Conservation (phyloP, 345 rosid genomes). For the Rubroshorea leprosula region DNA sequence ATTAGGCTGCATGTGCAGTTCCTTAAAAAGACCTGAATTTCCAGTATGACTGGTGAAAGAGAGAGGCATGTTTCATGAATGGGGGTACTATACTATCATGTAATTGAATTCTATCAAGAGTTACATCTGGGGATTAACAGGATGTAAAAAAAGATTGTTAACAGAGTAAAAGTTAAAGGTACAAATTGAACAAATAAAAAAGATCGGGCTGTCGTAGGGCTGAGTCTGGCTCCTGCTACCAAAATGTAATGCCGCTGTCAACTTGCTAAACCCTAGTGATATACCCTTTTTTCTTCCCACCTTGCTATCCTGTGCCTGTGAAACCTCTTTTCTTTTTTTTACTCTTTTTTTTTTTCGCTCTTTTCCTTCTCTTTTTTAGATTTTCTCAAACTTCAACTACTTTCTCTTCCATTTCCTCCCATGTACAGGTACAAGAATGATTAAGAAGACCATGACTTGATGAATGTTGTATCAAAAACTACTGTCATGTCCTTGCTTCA, state of each 20-base stretch:
- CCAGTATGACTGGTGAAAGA: background rate
- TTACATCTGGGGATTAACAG: constrained; percentile 40
- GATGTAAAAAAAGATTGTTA: constrained; percentile 21
- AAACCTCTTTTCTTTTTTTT: constrained; percentile 17
- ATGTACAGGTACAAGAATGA: constrained; percentile 58
- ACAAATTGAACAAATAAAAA: constrained; percentile 43
- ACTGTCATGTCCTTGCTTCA: constrained; percentile 34
- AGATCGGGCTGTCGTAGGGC: constrained; percentile 13
- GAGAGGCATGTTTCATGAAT: constrained; percentile 20
- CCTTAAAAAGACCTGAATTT: too few species aligned
- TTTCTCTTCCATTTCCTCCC: constrained; percentile 42
- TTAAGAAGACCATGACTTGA: constrained; percentile 23
- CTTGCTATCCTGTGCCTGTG: background rate
- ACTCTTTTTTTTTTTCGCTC: constrained; percentile 1
- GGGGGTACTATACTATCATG: constrained; percentile 28
- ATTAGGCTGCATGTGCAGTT: too few species aligned
- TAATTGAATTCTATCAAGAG: constrained; percentile 47
- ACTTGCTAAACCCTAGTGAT: constrained; percentile 34
- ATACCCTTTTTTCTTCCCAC: constrained; percentile 26
- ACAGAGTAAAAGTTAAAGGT: constrained; percentile 31
- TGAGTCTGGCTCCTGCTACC: constrained; percentile 32
- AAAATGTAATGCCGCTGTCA: constrained; percentile 33
- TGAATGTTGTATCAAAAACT: constrained; percentile 35
- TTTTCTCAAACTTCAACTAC: constrained; percentile 30
- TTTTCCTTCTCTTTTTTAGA: background rate